Percentiles rank a stretch among this genome's conserved stretches.
Evolutionary conservation across 805 yeast genomes (phyloP).

Genomic region (Hanseniaspora osmophila): DNA sequence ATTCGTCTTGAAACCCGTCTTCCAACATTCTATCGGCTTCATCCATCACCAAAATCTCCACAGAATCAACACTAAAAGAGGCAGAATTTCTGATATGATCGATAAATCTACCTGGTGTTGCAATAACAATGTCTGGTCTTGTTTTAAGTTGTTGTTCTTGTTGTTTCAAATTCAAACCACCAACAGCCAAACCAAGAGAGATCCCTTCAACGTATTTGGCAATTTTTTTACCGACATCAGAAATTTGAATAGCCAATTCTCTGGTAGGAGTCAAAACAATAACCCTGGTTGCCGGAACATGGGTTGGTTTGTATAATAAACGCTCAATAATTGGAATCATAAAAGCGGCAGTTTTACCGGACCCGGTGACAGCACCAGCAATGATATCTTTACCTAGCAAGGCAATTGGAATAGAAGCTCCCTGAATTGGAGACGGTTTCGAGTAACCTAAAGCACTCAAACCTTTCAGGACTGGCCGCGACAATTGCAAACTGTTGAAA

Average conservation of each 20-base stretch:
- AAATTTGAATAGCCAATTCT: constrained; percentile 92
- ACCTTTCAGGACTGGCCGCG: constrained; percentile 84
- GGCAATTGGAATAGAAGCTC: constrained; percentile 87
- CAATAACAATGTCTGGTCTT: constrained; percentile 91
- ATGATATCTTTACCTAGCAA: constrained; percentile 88
- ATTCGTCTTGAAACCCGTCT: constrained; percentile 94
- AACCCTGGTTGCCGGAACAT: constrained; percentile 78
- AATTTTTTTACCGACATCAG: constrained; percentile 80
- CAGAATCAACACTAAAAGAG: constrained; percentile 76
- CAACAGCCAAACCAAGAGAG: constrained; percentile 90
- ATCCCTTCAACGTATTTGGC: constrained; percentile 63
- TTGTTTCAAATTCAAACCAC: constrained; percentile 88
- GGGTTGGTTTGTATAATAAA: constrained; percentile 74
- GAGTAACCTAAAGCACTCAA: constrained; percentile 66
- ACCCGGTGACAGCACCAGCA: constrained; percentile 98
- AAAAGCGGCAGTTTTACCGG: constrained; percentile 98
- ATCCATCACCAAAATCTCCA: constrained; percentile 85
- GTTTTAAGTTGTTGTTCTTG: constrained; percentile 89
- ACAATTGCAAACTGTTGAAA: constrained; percentile 65
- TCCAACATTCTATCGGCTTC: constrained; percentile 99
- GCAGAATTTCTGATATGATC: constrained; percentile 95
- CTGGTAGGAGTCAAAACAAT: constrained; percentile 90
- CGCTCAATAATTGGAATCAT: constrained; percentile 93
- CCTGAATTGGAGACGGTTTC: constrained; percentile 89
- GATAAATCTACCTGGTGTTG: constrained; percentile 97